Evolutionary conservation across 225 moss, liverwort and hornwort genomes (phyloP).

Genomic region (Marchantia paleacea): DNA sequence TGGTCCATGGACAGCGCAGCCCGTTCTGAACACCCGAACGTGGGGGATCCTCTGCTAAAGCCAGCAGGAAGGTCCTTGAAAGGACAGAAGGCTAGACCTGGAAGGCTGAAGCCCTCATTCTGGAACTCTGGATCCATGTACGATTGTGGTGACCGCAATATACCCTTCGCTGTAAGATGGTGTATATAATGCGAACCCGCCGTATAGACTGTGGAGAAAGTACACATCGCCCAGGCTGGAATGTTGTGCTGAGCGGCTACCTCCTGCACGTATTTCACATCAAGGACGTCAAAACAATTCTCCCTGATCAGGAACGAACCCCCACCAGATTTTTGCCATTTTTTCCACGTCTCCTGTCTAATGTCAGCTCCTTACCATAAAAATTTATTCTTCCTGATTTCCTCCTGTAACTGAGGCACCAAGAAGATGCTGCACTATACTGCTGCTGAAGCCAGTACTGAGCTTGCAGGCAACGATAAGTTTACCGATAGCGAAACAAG

Average conservation of each 20-base stretch:
- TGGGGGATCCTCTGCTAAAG: background rate
- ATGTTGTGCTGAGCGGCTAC: background rate
- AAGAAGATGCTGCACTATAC: too few species aligned
- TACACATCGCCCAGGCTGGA: background rate
- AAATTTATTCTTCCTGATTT: background rate
- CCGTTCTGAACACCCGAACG: background rate
- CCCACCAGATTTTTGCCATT: background rate
- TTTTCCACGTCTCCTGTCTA: background rate
- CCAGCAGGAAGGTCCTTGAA: background rate
- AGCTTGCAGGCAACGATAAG: too few species aligned
- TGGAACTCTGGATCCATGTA: background rate
- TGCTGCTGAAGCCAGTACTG: too few species aligned
- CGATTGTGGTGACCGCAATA: background rate
- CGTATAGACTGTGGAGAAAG: background rate
- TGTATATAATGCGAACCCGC: background rate
- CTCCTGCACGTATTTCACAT: background rate
- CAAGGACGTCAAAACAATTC: background rate
- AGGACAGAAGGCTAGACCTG: background rate
- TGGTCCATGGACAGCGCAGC: background rate
- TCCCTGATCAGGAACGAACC: background rate
- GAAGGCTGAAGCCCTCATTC: slow-evolving; percentile 1
- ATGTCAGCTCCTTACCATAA: background rate
- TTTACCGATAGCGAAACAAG: too few species aligned
- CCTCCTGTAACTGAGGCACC: background rate
- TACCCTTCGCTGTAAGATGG: background rate